Evolutionary conservation across 305 asterid species (phyloP).

Genomic region (Ilex paraguariensis): DNA sequence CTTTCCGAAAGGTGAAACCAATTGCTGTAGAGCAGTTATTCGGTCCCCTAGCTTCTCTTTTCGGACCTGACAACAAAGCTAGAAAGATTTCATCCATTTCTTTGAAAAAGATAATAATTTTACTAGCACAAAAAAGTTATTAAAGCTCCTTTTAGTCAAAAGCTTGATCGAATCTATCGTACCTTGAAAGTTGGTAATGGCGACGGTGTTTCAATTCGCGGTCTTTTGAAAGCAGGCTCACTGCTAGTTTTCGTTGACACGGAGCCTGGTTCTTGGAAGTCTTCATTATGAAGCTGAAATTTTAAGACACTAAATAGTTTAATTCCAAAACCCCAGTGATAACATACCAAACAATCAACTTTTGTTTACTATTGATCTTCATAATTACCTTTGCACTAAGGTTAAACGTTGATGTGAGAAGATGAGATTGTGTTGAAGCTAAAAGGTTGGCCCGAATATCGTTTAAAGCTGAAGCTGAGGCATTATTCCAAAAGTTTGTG

Average conservation of each 20-base stretch:
- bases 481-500: conserved; percentile 21
- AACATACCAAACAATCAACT: neutral
- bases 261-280: conserved; percentile 17
- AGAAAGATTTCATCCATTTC: conserved; percentile 34
- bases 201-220: conserved; percentile 70
- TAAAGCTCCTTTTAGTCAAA: conserved; percentile 26
- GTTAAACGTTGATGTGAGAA: conserved; percentile 22
- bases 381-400: conserved; percentile 29
- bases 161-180: conserved; percentile 11
- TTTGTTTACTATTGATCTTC: neutral
- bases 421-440: conserved; percentile 30
- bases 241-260: conserved; percentile 33
- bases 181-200: conserved; percentile 94
- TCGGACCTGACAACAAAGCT: conserved; percentile 51
- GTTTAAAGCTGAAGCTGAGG: conserved; percentile 17
- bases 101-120: conserved; percentile 12
- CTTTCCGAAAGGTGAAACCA: conserved; percentile 98
- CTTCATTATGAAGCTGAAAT: conserved; percentile 37
- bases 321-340: conserved; percentile 11
- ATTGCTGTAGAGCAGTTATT: conserved; percentile 88
- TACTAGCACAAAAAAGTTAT: conserved; percentile 14
- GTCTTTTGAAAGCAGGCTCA: conserved; percentile 52
- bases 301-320: neutral
- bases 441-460: conserved; percentile 17
- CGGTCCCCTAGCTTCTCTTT: conserved; percentile 93